Evolutionary conservation across 768 basidiomycete genomes (phyloP).

Genomic region (Gymnopilus dilepis): DNA sequence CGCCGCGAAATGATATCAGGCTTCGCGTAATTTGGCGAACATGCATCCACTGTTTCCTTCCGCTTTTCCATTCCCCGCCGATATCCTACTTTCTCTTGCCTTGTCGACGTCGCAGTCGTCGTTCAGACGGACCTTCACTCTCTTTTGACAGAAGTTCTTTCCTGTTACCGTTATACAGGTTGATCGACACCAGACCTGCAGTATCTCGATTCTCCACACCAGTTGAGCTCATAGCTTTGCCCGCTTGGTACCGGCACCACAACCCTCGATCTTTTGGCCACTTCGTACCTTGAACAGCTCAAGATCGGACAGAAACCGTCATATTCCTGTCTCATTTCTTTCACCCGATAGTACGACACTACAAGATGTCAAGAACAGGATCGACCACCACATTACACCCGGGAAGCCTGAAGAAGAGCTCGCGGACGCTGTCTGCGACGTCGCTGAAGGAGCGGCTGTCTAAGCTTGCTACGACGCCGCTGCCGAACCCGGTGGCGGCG

Average conservation of each 20-base stretch:
- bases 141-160: neutral
- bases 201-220: no score
- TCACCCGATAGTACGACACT: no score
- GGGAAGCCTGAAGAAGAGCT: slow-evolving; percentile 15
- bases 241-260: no score
- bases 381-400: slow-evolving; percentile 10
- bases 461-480: slow-evolving; percentile 60
- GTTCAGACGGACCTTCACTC: neutral
- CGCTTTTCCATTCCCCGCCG: neutral
- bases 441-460: slow-evolving; percentile 67
- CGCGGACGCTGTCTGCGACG: slow-evolving; percentile 59
- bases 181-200: no score
- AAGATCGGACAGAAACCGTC: no score
- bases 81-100: no score
- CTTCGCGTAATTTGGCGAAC: slow-evolving; percentile 7
- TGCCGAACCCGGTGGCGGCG: slow-evolving; percentile 62
- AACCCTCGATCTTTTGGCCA: no score
- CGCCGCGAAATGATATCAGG: slow-evolving; percentile 17
- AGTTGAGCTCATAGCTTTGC: no score
- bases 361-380: slow-evolving; percentile 21
- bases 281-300: no score
- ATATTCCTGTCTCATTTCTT: no score
- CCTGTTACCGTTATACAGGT: no score
- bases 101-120: neutral
- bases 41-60: slow-evolving; percentile 1